Evolutionary conservation across 345 rosid genomes (phyloP).

Genomic region (Alliaria petiolata): DNA sequence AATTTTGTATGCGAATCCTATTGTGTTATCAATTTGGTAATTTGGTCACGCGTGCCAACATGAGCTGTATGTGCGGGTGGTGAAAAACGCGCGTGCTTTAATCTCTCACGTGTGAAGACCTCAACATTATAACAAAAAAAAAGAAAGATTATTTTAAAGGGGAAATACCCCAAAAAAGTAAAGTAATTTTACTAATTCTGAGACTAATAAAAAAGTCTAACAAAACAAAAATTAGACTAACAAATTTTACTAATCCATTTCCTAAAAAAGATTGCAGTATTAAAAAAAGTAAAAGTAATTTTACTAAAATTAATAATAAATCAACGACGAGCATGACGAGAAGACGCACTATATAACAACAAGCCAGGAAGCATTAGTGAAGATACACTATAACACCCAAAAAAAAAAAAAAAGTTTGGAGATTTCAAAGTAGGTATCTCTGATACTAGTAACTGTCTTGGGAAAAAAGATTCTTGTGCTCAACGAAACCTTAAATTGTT

Average conservation of each 20-base stretch:
- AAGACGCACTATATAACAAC: slow-evolving; percentile 36
- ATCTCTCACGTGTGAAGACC: slow-evolving; percentile 55
- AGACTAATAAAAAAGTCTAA: too few relatives aligned
- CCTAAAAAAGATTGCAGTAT: background rate
- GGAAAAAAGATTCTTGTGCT: slow-evolving; percentile 17
- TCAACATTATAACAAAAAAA: background rate
- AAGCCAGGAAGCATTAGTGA: slow-evolving; percentile 18
- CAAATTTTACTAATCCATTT: background rate
- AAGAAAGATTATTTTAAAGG: too few relatives aligned
- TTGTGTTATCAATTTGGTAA: too few relatives aligned
- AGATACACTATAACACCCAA: slow-evolving; percentile 5
- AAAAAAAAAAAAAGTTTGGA: background rate
- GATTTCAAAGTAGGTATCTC: slow-evolving; percentile 6
- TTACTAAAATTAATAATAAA: background rate
- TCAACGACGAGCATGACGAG: slow-evolving; percentile 16
- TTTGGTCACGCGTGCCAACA: slow-evolving; percentile 60
- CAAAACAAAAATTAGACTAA: too few relatives aligned
- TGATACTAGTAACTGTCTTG: slow-evolving; percentile 1
- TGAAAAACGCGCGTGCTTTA: slow-evolving; percentile 46
- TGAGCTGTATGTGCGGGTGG: slow-evolving; percentile 37
- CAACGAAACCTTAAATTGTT: slow-evolving; percentile 22
- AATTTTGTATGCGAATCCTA: too few relatives aligned
- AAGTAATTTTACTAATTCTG: too few relatives aligned
- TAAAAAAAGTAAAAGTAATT: background rate
- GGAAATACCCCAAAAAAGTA: background rate